Evolutionary conservation across 2,329 filamentous ascomycete species (phyloP).

Genomic region (Diaporthe longicolla): DNA sequence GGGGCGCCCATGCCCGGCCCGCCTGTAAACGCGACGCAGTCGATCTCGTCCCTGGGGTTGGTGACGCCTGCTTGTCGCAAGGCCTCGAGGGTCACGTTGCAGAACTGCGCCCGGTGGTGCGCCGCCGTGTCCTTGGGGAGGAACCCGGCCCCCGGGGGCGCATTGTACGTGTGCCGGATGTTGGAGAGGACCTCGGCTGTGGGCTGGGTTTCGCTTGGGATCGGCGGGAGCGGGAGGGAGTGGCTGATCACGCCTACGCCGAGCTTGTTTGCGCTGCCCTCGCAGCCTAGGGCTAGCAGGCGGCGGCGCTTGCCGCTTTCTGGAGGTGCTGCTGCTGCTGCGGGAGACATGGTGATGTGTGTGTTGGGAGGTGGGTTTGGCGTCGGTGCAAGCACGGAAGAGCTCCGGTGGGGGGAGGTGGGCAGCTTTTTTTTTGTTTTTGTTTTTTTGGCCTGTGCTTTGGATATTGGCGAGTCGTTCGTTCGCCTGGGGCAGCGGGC

Average conservation of each 20-base stretch:
- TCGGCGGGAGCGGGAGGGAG: constrained; percentile 55
- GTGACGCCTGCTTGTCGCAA: constrained; percentile 77
- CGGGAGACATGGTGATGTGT: constrained; percentile 34
- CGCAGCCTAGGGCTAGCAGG: constrained; percentile 73
- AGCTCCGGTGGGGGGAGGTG: too few relatives aligned
- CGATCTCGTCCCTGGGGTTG: constrained; percentile 72
- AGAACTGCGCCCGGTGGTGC: constrained; percentile 91
- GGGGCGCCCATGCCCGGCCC: constrained; percentile 98
- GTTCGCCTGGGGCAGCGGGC: neutral
- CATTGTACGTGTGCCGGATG: constrained; percentile 92
- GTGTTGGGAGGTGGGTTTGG: neutral
- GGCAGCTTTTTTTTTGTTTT: neutral
- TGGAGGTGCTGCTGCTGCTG: neutral
- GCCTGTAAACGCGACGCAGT: constrained; percentile 95
- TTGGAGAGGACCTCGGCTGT: constrained; percentile 86
- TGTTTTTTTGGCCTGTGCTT: neutral
- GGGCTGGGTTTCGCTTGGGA: constrained; percentile 45
- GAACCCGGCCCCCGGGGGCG: constrained; percentile 94
- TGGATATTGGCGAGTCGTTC: neutral
- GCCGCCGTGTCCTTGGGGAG: constrained; percentile 95
- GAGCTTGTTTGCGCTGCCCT: constrained; percentile 98
- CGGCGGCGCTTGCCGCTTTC: constrained; percentile 53
- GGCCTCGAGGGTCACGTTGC: constrained; percentile 83
- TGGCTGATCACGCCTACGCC: constrained; percentile 94
- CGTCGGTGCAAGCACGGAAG: too few relatives aligned